phyloP scores from a whole-genome alignment of 2,329 filamentous ascomycete genomes.

The Trichoderma harzianum region DNA sequence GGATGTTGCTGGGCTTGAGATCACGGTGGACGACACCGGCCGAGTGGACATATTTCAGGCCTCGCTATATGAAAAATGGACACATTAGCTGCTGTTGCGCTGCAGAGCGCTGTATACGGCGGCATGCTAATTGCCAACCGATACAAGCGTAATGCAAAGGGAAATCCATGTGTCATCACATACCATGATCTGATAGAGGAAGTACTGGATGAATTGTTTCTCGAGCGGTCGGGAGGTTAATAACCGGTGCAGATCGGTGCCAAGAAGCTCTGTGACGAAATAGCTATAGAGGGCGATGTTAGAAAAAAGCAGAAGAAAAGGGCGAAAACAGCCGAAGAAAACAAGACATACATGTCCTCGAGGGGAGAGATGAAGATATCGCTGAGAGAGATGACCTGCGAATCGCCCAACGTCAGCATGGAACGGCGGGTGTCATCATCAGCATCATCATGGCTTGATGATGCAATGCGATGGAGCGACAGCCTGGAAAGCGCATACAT shows the following conservation, averaged over 20 bases:
- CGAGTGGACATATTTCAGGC: slow-evolving; percentile 98
- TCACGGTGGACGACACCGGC: slow-evolving; percentile 97
- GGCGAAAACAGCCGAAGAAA: neutral
- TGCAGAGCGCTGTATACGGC: neutral
- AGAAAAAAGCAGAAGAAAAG: neutral
- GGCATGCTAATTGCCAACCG: neutral
- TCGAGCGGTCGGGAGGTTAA: slow-evolving; percentile 93
- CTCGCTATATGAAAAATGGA: slow-evolving; percentile 58
- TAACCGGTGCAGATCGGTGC: slow-evolving; percentile 92
- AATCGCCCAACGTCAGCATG: slow-evolving; percentile 12
- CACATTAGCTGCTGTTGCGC: slow-evolving; percentile 2
- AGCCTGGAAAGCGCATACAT: slow-evolving; percentile 53
- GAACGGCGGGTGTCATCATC: slow-evolving; percentile 13
- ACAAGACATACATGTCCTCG: slow-evolving; percentile 80
- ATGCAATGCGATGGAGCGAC: neutral
- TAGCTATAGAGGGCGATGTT: slow-evolving; percentile 57
- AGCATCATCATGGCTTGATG: neutral
- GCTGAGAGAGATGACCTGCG: slow-evolving; percentile 90
- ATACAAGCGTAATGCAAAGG: neutral
- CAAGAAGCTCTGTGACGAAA: slow-evolving; percentile 95
- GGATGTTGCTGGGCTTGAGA: slow-evolving; percentile 96
- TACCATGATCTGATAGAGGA: slow-evolving; percentile 98
- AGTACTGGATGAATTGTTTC: slow-evolving; percentile 99
- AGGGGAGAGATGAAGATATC: slow-evolving; percentile 99
- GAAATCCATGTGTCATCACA: slow-evolving; percentile 30